Base-by-base conservation (phyloP, 495 filamentous ascomycete genomes). In the Aspergillus homomorphus region DNA sequence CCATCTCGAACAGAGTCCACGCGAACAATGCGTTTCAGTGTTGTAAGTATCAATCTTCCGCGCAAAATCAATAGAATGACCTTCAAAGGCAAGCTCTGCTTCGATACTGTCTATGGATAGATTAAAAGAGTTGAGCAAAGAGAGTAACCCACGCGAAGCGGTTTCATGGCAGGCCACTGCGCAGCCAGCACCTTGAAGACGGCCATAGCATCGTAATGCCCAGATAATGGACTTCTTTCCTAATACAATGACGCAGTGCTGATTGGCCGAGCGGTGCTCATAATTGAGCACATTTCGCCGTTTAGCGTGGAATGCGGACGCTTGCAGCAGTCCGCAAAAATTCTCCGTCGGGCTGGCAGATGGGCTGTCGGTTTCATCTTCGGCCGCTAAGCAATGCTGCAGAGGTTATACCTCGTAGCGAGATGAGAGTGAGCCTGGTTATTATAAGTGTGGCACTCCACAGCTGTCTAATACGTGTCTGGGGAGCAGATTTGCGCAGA, bases 401-500 rank as follows among this genome's bases (percentile, higher is more conserved):
- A 9, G 4, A 28, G 26, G 9, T 3, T 9, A 9, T 28, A 28
- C 9, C 26, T 4, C 26, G 26, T 28, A 28, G 26, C 4, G 9
- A 3, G 9, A 28, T 28, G 3, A 28, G 3, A 28, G 9, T 28
- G 4, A 28, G 26, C 9, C 26, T 28, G 26, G 4, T 4, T 28
- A 28, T 28, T n/a, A n/a, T n/a, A n/a, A n/a, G n/a, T 45, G 43
- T 8, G 18, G 18, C 1, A 19, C 43, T 9, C 43, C 4, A n/a
- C 43, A 16, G 45, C 1, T 23, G 18, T 21, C 15, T 2, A 1
- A 28, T 50, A 18, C 38, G 3, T 41, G 54, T 7, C 42, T 45
- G 30, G 16, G 62, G 70, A 73, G 70, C 65, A 69, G 8, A 65
- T 69, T 71, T 71, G 69, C 59, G 68, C 53, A 24, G 33, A 23